Percentiles rank a stretch among this genome's conserved stretches.
phyloP scores from a whole-genome alignment of 352 stramenopile species.

The Saprolegnia diclina region DNA sequence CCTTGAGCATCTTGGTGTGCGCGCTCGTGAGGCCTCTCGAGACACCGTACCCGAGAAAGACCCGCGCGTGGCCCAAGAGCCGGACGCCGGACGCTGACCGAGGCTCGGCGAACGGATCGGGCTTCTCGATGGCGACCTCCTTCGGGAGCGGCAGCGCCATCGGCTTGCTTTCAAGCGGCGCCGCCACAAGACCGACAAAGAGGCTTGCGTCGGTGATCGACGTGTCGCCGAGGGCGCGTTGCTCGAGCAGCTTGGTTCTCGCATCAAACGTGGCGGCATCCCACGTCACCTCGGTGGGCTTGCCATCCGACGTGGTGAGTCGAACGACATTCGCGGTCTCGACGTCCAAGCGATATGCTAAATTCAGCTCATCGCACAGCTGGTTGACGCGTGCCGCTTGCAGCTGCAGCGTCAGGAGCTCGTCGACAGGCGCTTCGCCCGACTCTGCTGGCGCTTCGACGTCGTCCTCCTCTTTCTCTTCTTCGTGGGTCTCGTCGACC shows the following conservation, averaged over 20 bases:
- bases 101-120: background rate
- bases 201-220: background rate
- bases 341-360: background rate
- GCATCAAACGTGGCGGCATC: background rate
- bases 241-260: background rate
- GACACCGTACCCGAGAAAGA: constrained; percentile 1
- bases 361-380: background rate
- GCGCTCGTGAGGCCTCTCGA: background rate
- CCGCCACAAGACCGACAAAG: background rate
- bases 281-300: background rate
- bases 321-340: background rate
- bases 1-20: background rate
- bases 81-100: background rate
- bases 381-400: background rate
- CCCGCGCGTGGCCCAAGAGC: constrained; percentile 9
- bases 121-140: background rate
- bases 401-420: background rate
- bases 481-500: background rate
- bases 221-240: background rate
- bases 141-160: background rate
- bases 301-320: background rate
- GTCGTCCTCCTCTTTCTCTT: background rate
- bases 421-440: background rate
- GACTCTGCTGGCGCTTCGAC: background rate
- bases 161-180: background rate